Evolutionary conservation across 208 protist species (phyloP), one percentile per base, ranked within the genome.

Genomic region (Angomonas deanei): DNA sequence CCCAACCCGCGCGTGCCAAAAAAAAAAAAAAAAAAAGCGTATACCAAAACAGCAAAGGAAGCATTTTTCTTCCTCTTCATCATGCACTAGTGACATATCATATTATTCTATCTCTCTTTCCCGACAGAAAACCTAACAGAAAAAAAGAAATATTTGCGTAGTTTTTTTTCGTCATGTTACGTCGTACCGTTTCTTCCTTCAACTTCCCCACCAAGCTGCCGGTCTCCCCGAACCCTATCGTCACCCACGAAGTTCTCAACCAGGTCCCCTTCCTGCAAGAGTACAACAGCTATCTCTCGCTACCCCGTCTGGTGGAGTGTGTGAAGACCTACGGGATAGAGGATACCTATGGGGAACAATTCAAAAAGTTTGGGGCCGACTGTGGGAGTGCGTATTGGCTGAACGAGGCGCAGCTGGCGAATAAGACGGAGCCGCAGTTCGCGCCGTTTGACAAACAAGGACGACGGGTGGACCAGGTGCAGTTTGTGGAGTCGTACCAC

Each of bases 401-500:
- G 47, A 15, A 54, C 17, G n/a, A 63, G 32, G 64, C 64, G 3
- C 56, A 52, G 28, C 11, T 48, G 24, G 61, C 64, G 15, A 72
- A 79, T 49, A 58, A 60, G 48, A n/a, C 52, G 38, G 24, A 55
- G 38, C 73, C 73, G 0, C 36, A 64, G 23, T 61, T 79, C 27
- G 38, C 70, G 13, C 60, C 72, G 1, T 66, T 73, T 54, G 72
- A 78, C 32, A 34, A 58, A 15, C 66, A 70, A 21, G 75, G 75
- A 32, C 70, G 70, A 46, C 64, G 69, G 46, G 53, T 81, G 26
- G 53, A 81, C 58, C 17, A 28, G 23, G 75, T 56, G 39, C 46
- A 62, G 19, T 72, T 76, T 47, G 24, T 64, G 21, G 64, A 67
- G 27, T 15, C 48, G 24, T 81, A 81, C 48, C 75, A 81, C 54